phyloP scores from a whole-genome alignment of 2,329 filamentous ascomycete species.

The Basipetospora sp. region DNA sequence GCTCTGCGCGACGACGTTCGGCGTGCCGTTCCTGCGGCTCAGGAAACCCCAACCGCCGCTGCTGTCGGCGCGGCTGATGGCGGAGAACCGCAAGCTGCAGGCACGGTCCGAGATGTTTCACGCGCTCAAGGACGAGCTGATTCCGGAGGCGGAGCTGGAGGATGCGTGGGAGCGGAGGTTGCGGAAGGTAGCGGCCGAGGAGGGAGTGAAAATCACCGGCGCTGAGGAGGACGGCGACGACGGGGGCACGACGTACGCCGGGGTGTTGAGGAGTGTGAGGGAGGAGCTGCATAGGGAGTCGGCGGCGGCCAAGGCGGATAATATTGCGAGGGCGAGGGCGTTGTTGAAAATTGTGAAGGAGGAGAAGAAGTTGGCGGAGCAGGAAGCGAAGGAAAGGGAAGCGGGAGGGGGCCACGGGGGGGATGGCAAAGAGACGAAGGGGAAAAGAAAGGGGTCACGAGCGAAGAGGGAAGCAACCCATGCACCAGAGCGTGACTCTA shows the following conservation, averaged over 20 bases:
- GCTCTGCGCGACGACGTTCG: constrained; percentile 38
- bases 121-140: constrained; percentile 23
- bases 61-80: constrained; percentile 43
- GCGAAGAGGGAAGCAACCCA: too few species aligned
- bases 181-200: constrained; percentile 11
- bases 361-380: constrained; percentile 22
- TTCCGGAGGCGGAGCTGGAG: constrained; percentile 21
- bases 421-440: background rate
- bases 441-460: background rate
- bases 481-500: too few species aligned
- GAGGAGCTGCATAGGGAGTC: constrained; percentile 10
- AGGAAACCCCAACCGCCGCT: constrained; percentile 47
- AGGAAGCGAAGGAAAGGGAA: constrained; percentile 11
- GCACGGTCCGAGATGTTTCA: constrained; percentile 23
- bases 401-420: background rate
- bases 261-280: background rate
- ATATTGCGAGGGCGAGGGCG: constrained; percentile 26
- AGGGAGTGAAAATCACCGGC: constrained; percentile 6
- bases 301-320: constrained; percentile 20
- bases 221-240: constrained; percentile 5
- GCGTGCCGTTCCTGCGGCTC: constrained; percentile 50
- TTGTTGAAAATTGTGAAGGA: constrained; percentile 24
- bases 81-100: constrained; percentile 32
- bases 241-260: too few species aligned
- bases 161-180: constrained; percentile 35